Evolutionary conservation across 228 moss, liverwort and hornwort genomes (phyloP), one percentile per base, ranked within the genome.

Genomic region (Sphagnum fallax): DNA sequence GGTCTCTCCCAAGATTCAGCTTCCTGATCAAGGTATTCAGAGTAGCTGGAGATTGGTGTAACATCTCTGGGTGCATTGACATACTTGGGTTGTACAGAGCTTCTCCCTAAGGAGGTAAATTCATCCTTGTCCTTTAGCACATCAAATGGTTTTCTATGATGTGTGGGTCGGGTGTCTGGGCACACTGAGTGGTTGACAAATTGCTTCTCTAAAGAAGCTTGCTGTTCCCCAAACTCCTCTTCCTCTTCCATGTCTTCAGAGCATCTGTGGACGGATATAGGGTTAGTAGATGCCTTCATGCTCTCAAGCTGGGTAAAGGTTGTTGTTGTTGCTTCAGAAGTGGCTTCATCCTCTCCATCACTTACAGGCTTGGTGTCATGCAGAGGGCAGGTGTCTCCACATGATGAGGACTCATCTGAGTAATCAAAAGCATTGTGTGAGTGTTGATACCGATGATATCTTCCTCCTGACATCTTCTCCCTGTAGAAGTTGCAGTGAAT

Each of bases 311-410:
- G 9, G 32, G 12, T 65, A 32, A 68, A 32, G 51, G 65, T 62
- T 10, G 62, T 15, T 58, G 74, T 70, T 10, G 32, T 63, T 61
- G 47, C 66, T 12, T 49, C 58, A 48, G 61, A 65, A 5, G 65
- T n/a, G 18, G 63, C 66, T 4, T 47, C 67, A 11, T 81, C 83
- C 18, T 83, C 81, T 61, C 81, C 84, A 67, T 32, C 32, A 32
- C 32, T 32, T 32, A 32, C 32, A 32, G 32, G 32, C 32, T 32
- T 32, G 32, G 32, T 32, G 32, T 32, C 2, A 32, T 3, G 32
- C 32, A 88, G 84, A 4, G 88, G 88, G 62, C 84, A 84, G 6
- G 71, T 48, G 67, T 82, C 82, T 15, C 52, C 63, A 52, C 6
- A 8, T 13, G 68, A 18, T 5, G 51, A 51, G 15, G 48, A 32